These are phyloP conservation scores for Tylopilus sp. DNA, from an alignment of 768 basidiomycete species.

Conservation along the genomic window DNA sequence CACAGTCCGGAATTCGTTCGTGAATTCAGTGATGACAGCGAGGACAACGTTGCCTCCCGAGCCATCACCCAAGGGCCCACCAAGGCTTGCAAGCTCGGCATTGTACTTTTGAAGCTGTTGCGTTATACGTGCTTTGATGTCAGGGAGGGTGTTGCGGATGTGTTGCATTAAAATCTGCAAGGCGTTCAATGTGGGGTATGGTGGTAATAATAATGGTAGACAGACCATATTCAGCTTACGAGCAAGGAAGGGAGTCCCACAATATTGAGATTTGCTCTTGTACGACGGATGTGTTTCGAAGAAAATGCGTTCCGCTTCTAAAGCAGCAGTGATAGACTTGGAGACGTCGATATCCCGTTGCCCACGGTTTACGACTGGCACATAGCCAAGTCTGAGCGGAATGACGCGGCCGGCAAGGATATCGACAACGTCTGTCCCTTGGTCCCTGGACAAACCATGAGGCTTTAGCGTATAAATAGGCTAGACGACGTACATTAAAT, in stretches of 20 bases:
- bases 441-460: slow-evolving; percentile 63
- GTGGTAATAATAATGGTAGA: slow-evolving; percentile 2
- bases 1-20: slow-evolving; percentile 91
- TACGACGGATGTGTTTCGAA: slow-evolving; percentile 95
- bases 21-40: slow-evolving; percentile 98
- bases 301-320: slow-evolving; percentile 88
- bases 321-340: slow-evolving; percentile 79
- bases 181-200: neutral
- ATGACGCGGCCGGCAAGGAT: slow-evolving; percentile 97
- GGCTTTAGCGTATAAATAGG: neutral
- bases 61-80: slow-evolving; percentile 81
- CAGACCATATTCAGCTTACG: slow-evolving; percentile 90
- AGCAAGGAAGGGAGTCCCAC: slow-evolving; percentile 95
- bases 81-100: slow-evolving; percentile 77
- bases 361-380: slow-evolving; percentile 97
- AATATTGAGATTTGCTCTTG: slow-evolving; percentile 91
- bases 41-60: slow-evolving; percentile 91
- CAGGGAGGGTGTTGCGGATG: slow-evolving; percentile 95
- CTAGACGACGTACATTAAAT: slow-evolving; percentile 76
- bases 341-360: slow-evolving; percentile 93
- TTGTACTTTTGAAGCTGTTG: slow-evolving; percentile 87
- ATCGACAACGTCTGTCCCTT: slow-evolving; percentile 97
- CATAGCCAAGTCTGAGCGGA: slow-evolving; percentile 93
- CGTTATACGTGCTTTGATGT: slow-evolving; percentile 95
- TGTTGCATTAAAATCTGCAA: slow-evolving; percentile 96